Evolutionary conservation across 345 rosid species (phyloP).

Genomic region (Eucalyptus viminalis): DNA sequence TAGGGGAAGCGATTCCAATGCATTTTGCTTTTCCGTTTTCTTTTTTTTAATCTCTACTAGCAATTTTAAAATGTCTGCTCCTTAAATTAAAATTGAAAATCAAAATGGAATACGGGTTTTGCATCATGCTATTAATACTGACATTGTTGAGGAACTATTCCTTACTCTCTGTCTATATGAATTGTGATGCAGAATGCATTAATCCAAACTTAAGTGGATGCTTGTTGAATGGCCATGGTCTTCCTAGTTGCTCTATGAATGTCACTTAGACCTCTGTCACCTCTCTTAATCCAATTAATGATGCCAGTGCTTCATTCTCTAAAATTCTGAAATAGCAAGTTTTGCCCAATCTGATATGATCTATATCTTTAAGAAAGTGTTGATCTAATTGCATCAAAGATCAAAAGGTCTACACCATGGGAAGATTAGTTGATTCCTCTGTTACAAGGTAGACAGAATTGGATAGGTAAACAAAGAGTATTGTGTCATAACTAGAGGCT

Average conservation of each 20-base stretch:
- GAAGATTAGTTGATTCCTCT: neutral
- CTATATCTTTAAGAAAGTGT: neutral
- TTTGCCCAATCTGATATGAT: neutral
- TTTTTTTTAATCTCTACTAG: neutral
- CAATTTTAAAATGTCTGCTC: neutral
- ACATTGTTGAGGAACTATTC: neutral
- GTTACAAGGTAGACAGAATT: neutral
- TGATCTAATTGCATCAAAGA: neutral
- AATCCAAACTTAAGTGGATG: neutral
- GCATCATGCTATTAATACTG: neutral
- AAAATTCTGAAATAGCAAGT: no score
- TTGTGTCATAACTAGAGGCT: no score
- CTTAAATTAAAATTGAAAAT: neutral
- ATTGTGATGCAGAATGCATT: neutral
- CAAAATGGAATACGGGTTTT: neutral
- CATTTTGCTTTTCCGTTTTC: neutral
- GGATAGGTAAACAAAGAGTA: no score
- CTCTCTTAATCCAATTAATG: neutral
- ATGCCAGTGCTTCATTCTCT: neutral
- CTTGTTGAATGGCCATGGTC: neutral
- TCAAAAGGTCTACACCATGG: neutral
- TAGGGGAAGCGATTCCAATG: neutral
- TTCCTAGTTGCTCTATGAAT: neutral
- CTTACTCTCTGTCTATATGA: neutral
- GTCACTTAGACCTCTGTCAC: neutral